Evolutionary conservation across 1,284 basidiomycete genomes (phyloP), one percentile per base, ranked within the genome.

Genomic region (Anthracocystis walkeri): DNA sequence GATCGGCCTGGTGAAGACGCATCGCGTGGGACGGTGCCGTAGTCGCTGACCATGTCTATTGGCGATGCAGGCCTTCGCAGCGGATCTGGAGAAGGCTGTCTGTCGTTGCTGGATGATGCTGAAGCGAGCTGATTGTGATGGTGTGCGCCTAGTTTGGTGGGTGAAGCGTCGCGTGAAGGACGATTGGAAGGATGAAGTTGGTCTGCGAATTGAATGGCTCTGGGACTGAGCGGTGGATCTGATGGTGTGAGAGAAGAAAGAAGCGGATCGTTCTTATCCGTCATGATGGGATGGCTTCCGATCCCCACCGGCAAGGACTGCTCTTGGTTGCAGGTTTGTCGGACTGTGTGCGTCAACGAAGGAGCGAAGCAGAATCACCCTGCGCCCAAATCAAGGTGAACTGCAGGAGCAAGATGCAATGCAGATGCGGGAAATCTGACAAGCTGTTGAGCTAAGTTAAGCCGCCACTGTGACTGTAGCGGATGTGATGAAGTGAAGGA

Each of bases 191-290:
- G 61, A n/a, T 61, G 27, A 5, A 54, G 62, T 25, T 71, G 54
- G 48, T 72, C 69, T 16, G 58, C 68, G 23, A 76, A 76, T 35
- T 71, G 69, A 44, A 69, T 65, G 16, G 59, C 68, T 35, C 69
- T 58, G 3, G 73, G 73, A 38, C 73, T 71, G 45, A 54, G 65
- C 38, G 65, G 65, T 6, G 51, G 61, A 25, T 50, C 48, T 25
- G 65, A 56, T 41, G 72, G 45, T 60, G 60, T 45, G 41, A 50
- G 11, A n/a, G 59, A 59, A 33, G 66, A 63, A 35, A 60, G 66
- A 21, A 70, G 67, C 12, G 73, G 73, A 20, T 75, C 60, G n/a
- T 75, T 56, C 46, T 65, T 68, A 55, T 65, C 63, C 20, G 54
- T 50, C 62, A 71, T 65, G 50, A 23, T 55, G 45, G 40, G 12